Percentiles rank a stretch among this genome's conserved stretches.
These are phyloP conservation scores for Lactifluus pinguis DNA, from an alignment of 768 basidiomycete species.

Conservation along the genomic window DNA sequence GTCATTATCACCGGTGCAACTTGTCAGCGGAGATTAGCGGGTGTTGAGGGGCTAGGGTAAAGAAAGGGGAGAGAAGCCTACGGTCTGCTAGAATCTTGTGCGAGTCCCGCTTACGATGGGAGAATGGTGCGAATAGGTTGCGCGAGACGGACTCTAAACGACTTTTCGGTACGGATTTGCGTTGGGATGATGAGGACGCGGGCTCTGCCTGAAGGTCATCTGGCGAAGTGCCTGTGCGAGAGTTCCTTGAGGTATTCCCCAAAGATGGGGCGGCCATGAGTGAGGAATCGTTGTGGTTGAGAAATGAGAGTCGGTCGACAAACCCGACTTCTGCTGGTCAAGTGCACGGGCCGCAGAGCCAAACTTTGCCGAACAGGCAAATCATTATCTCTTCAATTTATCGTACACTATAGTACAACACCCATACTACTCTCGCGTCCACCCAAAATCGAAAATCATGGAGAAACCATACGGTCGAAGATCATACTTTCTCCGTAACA, in stretches of 20 bases:
- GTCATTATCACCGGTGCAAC: conserved; percentile 91
- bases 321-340: neutral
- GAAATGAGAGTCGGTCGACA: neutral
- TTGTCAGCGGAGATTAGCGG: conserved; percentile 21
- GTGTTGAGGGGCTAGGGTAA: neutral
- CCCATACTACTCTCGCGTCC: conserved; percentile 31
- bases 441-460: conserved; percentile 66
- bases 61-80: conserved; percentile 30
- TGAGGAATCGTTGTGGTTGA: neutral
- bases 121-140: conserved; percentile 62
- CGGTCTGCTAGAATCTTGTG: conserved; percentile 67
- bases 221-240: conserved; percentile 32
- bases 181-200: conserved; percentile 10
- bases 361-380: neutral
- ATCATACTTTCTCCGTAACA: conserved; percentile 46
- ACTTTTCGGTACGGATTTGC: conserved; percentile 22
- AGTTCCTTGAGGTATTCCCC: conserved; percentile 19
- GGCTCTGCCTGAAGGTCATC: conserved; percentile 26
- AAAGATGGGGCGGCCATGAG: conserved; percentile 23
- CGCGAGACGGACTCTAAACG: conserved; percentile 60
- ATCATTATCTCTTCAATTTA: neutral
- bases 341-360: neutral
- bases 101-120: conserved; percentile 53
- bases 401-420: neutral
- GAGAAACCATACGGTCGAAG: conserved; percentile 64